Evolutionary conservation across 2,329 filamentous ascomycete species (phyloP).

Genomic region (Alternaria tenuissima): DNA sequence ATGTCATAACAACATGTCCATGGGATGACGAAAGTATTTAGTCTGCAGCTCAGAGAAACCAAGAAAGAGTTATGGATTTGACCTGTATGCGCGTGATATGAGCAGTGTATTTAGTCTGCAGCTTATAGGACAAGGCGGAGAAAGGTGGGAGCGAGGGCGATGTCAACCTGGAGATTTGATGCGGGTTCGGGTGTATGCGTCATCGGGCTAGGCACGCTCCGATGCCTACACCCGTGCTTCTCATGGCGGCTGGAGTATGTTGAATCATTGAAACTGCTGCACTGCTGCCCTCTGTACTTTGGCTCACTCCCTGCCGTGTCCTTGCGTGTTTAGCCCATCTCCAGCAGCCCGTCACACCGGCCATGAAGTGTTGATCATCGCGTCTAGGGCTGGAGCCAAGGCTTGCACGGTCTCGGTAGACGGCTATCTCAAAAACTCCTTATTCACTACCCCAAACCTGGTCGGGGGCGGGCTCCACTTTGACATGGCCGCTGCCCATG

Average conservation of each 20-base stretch:
- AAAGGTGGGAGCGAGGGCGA: neutral
- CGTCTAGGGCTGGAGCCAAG: constrained; percentile 11
- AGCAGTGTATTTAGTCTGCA: too few species aligned
- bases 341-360: neutral
- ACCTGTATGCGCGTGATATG: too few species aligned
- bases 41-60: too few species aligned
- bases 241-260: neutral
- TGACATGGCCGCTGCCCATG: constrained; percentile 34
- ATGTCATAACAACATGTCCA: neutral
- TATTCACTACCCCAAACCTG: constrained; percentile 17
- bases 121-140: neutral
- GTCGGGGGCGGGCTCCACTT: constrained; percentile 26
- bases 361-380: constrained; percentile 12
- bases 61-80: too few species aligned
- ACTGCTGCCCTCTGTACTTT: neutral
- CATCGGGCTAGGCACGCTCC: constrained; percentile 6
- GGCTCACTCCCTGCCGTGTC: neutral
- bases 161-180: neutral
- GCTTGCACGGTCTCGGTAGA: constrained; percentile 13
- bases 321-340: neutral
- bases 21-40: neutral
- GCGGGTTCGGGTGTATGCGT: constrained; percentile 4
- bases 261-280: neutral
- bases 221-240: constrained; percentile 5
- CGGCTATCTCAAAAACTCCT: constrained; percentile 16